Evolutionary conservation across 768 basidiomycete genomes (phyloP), one percentile per base, ranked within the genome.

Genomic region (Boletus coccyginus): DNA sequence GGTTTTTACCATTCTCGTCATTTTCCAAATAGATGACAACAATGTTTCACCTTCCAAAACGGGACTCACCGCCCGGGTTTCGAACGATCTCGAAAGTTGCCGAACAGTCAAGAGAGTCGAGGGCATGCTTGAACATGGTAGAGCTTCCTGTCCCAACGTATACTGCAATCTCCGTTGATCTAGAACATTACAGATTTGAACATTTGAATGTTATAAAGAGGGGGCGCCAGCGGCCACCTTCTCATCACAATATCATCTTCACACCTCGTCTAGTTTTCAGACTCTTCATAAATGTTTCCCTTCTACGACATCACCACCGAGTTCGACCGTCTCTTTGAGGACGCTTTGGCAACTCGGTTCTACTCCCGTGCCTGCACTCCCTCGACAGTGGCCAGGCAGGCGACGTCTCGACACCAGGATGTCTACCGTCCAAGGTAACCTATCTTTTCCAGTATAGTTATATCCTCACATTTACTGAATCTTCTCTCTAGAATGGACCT

Each of bases 401-500:
- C 27, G 27, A 5, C 27, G 4, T 27, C 27, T 27, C 27, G 27
- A 27, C 27, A 27, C 27, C 27, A 3, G 0, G 27, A 27, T 3
- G 27, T 27, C 27, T 27, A 5, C 27, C 27, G 4, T 27, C 27
- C 27, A 27, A 27, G 27, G 27, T 27, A 27, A 27, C 3, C 27
- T 3, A 27, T 27, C 27, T 3, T 27, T 46, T 2, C 31, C 21
- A 5, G 5, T 4, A 27, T 27, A 27, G 1, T 3, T 5, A 24
- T 36, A 11, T 9, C 1, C 4, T 4, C 8, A 16, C 27, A 7
- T 17, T 11, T 16, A n/a, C 9, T 39, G 4, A 53, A 43, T 1
- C 3, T 5, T 33, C 11, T 17, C 40, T 33, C n/a, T 11, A 78
- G 75, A 43, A 61, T 84, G 73, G 76, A 85, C 59, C 51, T 84